Evolutionary conservation across 805 yeast species (phyloP).

Genomic region (Jamesozyma lodderae): DNA sequence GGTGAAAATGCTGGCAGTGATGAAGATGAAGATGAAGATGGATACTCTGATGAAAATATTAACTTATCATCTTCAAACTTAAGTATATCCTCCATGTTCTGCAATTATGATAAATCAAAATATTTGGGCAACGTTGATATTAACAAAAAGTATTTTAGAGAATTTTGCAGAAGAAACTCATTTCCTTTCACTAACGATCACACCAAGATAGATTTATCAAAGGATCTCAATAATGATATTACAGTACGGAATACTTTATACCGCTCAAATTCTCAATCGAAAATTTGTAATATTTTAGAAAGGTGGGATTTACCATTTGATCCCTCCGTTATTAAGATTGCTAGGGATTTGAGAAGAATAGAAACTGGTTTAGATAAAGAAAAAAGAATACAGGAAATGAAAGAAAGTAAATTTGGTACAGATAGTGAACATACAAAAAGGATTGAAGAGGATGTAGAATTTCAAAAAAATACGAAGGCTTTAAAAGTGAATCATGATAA

Average conservation of each 20-base stretch:
- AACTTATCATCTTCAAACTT: background rate
- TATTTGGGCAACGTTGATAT: constrained; percentile 1
- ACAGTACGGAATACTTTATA: constrained; percentile 5
- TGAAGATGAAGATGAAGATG: background rate
- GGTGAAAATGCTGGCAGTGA: background rate
- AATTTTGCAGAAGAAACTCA: constrained; percentile 23
- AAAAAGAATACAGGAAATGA: constrained; percentile 1
- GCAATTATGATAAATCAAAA: constrained; percentile 6
- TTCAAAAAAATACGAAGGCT: constrained; percentile 7
- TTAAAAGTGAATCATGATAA: constrained; percentile 13
- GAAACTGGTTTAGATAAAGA: constrained; percentile 1
- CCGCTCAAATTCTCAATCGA: constrained; percentile 20
- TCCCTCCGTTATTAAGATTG: constrained; percentile 23
- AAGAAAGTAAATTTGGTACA: background rate
- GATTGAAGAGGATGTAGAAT: constrained; percentile 5
- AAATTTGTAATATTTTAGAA: constrained; percentile 20
- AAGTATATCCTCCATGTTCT: constrained; percentile 7
- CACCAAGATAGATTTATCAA: background rate
- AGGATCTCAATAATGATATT: background rate
- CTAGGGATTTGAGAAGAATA: constrained; percentile 15
- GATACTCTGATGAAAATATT: background rate
- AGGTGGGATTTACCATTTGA: constrained; percentile 27
- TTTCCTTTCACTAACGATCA: constrained; percentile 13
- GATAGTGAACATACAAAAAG: background rate
- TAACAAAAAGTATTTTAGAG: constrained; percentile 15